These are phyloP conservation scores for Sequoiadendron giganteum DNA, from an alignment of 75 land plant genomes.

Conservation along the genomic window DNA sequence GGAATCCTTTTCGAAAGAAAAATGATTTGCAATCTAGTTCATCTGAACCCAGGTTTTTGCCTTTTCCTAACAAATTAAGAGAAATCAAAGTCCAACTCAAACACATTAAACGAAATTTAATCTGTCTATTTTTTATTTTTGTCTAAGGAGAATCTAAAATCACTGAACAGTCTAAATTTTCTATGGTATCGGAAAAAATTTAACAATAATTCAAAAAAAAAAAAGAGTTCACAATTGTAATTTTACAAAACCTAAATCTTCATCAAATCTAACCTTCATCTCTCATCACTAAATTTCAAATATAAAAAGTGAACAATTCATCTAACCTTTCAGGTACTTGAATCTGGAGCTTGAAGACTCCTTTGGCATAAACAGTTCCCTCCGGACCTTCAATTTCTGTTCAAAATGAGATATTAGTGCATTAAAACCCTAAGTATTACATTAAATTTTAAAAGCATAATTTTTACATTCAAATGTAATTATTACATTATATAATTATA, in stretches of 20 bases:
- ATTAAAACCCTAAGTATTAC: not conserved
- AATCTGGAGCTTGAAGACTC: slow-evolving; percentile 70
- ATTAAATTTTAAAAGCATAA: not conserved
- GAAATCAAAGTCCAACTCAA: not conserved
- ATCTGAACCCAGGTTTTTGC: not conserved
- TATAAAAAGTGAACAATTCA: not conserved
- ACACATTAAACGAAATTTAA: not conserved
- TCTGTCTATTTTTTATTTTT: not conserved
- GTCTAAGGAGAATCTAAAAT: not conserved
- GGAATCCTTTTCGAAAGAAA: not conserved
- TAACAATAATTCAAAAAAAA: not conserved
- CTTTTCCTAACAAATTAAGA: not conserved
- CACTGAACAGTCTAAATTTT: not conserved
- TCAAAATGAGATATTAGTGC: not conserved
- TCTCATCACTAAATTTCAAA: not conserved
- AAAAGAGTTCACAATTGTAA: not conserved
- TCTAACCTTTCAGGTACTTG: slow-evolving; percentile 78
- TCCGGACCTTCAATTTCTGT: slow-evolving; percentile 86
- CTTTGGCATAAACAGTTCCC: slow-evolving; percentile 80
- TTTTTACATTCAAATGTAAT: too few species aligned
- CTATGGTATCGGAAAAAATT: not conserved
- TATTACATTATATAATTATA: too few species aligned
- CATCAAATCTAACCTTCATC: not conserved
- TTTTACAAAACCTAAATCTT: not conserved
- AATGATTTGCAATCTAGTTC: not conserved